Evolutionary conservation across 345 rosid genomes (phyloP), one percentile per base, ranked within the genome.

Genomic region (Melastoma malabathricum): DNA sequence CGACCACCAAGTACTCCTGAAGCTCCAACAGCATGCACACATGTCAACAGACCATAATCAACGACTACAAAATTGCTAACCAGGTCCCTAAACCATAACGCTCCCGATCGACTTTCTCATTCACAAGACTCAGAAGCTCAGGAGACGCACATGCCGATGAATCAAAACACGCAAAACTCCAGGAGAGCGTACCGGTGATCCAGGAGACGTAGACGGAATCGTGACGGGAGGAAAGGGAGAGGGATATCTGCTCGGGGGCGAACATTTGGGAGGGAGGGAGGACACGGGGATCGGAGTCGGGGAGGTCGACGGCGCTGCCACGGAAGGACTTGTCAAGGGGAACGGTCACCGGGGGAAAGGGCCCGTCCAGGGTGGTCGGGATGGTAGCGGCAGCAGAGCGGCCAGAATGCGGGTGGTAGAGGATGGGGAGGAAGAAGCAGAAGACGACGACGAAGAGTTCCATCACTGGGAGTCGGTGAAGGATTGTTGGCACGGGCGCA

Each of bases 151-250:
- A 9, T 34, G 12, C 41, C 2, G 41, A 34, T 34, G 19, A 41
- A 31, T 18, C 4, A 13, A 31, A 25, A 12, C 16, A 51, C 39
- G 25, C 17, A 29, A 17, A 1, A 27, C 23, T 38, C 19, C 44
- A 15, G 39, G 15, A 29, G 15, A 29, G 49, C 53, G 5, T n/a
- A 78, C 95, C 96, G 67, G 98, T 86, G 64, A 86, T 62, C 98
- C 98, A 90, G 50, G 98, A 90, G 51, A 86, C 64, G 93, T 87
- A 84, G 34, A 75, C 75, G 2, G 96, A 82, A 68, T 77, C 68
- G 67, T 70, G 60, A 48, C 50, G 62, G 22, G 76, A 54, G 44
- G 96, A 84, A 16, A 92, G 87, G 48, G 98, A 84, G 60, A 92
- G 55, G 0, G 86, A 80, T 57, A 92, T 71, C 58, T 87, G 96